phyloP scores from a whole-genome alignment of 768 basidiomycete genomes.

The Serendipita sp. region DNA sequence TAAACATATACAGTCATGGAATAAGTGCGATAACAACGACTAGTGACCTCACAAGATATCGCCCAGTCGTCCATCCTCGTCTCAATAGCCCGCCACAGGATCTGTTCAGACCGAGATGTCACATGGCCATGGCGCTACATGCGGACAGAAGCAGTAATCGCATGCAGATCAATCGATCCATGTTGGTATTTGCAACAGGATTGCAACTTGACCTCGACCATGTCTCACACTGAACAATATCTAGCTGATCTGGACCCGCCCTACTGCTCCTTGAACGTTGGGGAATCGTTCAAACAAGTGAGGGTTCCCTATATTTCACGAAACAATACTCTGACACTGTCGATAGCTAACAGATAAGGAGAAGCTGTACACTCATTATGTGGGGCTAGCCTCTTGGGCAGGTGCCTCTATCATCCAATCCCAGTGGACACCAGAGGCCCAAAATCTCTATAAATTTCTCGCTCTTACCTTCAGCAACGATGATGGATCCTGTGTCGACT shows the following conservation, averaged over 20 bases:
- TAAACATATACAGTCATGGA: too few species aligned
- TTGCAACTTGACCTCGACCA: background rate
- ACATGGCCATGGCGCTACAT: background rate
- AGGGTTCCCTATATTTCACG: conserved; percentile 1
- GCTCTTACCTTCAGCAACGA: conserved; percentile 11
- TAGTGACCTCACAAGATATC: too few species aligned
- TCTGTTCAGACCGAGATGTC: background rate
- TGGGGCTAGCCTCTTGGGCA: conserved; percentile 64
- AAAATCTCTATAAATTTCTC: conserved; percentile 16
- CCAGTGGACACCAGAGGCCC: conserved; percentile 65
- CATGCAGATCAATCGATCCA: background rate
- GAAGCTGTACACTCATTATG: conserved; percentile 62
- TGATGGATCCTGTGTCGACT: conserved; percentile 21
- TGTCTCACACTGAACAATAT: conserved; percentile 35
- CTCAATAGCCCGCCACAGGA: too few species aligned
- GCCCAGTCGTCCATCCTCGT: too few species aligned
- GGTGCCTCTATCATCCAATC: conserved; percentile 71
- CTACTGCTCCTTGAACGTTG: conserved; percentile 53
- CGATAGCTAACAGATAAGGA: conserved; percentile 39
- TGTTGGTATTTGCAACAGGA: background rate
- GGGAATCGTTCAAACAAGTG: conserved; percentile 50
- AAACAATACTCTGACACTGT: background rate
- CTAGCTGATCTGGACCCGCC: conserved; percentile 65
- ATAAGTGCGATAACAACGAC: too few species aligned
- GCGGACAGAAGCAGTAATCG: background rate